Conservation (phyloP, 768 basidiomycete species). For the Podaxis sp. region DNA sequence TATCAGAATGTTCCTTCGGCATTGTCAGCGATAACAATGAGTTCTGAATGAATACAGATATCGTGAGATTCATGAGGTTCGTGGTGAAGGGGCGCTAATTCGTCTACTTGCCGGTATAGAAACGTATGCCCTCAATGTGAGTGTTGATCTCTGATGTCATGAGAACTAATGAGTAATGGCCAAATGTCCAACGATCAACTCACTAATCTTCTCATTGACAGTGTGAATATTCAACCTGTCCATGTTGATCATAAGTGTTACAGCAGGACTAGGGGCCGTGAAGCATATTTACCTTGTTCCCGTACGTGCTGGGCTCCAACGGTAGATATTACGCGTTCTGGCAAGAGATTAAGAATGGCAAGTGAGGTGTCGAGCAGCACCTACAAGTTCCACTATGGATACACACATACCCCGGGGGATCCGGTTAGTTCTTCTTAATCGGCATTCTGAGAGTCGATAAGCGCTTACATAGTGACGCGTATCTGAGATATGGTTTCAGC, state of each 20-base stretch:
- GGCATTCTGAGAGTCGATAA: background rate
- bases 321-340: slow-evolving; percentile 30
- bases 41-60: background rate
- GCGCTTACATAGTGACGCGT: slow-evolving; percentile 30
- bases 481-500: slow-evolving; percentile 18
- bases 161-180: background rate
- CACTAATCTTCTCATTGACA: slow-evolving; percentile 31
- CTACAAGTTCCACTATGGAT: slow-evolving; percentile 26
- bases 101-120: slow-evolving; percentile 26
- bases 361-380: background rate
- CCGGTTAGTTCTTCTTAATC: background rate
- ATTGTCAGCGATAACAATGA: slow-evolving; percentile 7
- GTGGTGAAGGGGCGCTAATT: no score
- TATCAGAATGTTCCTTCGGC: background rate
- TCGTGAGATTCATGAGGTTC: background rate
- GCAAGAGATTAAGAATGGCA: background rate
- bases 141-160: slow-evolving; percentile 23
- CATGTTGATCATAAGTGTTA: background rate
- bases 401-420: background rate
- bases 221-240: slow-evolving; percentile 29
- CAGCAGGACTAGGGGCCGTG: background rate
- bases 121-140: slow-evolving; percentile 29
- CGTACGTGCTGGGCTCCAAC: slow-evolving; percentile 29
- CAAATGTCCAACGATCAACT: slow-evolving; percentile 1
- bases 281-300: slow-evolving; percentile 24